Evolutionary conservation across 345 rosid genomes (phyloP).

Genomic region (Alliaria petiolata): DNA sequence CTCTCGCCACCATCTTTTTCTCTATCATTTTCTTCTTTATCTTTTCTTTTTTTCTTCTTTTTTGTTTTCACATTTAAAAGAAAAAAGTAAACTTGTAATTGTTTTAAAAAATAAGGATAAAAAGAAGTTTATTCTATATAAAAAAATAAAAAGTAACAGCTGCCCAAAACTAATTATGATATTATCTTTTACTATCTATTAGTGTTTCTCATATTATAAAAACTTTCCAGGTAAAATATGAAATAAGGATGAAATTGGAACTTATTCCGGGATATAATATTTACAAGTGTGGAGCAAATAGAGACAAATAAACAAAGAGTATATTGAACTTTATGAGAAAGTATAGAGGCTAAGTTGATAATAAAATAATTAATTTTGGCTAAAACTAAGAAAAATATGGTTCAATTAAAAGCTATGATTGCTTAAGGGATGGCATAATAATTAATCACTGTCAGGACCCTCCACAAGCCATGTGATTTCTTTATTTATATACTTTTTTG

Average conservation of each 20-base stretch:
- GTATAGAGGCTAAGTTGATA: constrained; percentile 2
- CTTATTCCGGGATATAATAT: background rate
- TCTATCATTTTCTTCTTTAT: too few species aligned
- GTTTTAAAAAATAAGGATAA: too few species aligned
- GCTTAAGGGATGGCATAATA: constrained; percentile 12
- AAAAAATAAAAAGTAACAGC: too few species aligned
- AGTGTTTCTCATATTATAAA: constrained; percentile 11
- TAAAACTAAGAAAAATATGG: constrained; percentile 11
- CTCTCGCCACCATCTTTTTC: too few species aligned
- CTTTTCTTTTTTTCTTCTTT: too few species aligned
- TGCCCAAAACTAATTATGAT: too few species aligned
- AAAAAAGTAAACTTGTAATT: too few species aligned
- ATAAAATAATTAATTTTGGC: constrained; percentile 1
- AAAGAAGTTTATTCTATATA: too few species aligned
- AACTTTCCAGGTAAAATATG: background rate
- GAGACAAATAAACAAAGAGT: background rate
- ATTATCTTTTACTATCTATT: too few species aligned
- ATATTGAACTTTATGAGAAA: background rate
- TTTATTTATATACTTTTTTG: background rate
- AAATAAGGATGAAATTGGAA: background rate
- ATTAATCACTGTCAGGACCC: constrained; percentile 22
- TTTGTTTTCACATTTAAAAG: too few species aligned
- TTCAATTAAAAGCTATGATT: constrained; percentile 26
- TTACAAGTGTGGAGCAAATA: background rate
- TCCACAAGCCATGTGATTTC: constrained; percentile 33